Evolutionary conservation across 805 yeast genomes (phyloP), one percentile per base, ranked within the genome.

Genomic region (Yamadazyma laniorum): DNA sequence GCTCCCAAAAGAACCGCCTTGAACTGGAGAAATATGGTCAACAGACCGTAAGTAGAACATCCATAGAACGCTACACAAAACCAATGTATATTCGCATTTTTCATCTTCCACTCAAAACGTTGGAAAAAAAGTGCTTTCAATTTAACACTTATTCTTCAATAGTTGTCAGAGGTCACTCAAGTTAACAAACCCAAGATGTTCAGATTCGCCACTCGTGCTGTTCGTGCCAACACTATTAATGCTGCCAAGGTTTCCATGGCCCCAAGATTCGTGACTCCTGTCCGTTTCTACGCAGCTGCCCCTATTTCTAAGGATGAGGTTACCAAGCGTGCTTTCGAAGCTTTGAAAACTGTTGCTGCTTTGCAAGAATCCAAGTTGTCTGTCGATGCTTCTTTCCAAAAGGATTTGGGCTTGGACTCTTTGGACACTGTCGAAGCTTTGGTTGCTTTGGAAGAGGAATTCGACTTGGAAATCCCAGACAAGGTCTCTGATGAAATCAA

Each of bases 391-490:
- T 70, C 79, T 34, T 79, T 82, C 61, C 71, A 74, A 45, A 77
- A 74, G 49, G 95, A 86, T 56, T 75, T 86, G 51, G 91, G 90
- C n/a, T 76, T 86, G 59, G 99, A 91, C 65, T 86, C 96, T 7
- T 75, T 91, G 50, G 99, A 91, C 58, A 85, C 93, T 47, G 96
- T 91, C 46, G 99, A 91, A 71, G 90, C 93, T 39, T 76, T 93
- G 53, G 95, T 93, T 64, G 96, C 96, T 41, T 82, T 91, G 56
- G 99, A 91, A 73, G 96, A 90, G 74, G 74, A 82, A 60, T 80
- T 80, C 51, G 88, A 86, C 55, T 77, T 87, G 58, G 85, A 83
- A 61, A 79, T 86, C 58, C 88, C 95, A 25, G 96, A 88, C 69
- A 82, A 85, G 61, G 86, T 87, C 53, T 93, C 96, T 39, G 97